Evolutionary conservation across 2,329 filamentous ascomycete genomes (phyloP).

Genomic region (Chaetomiaceae sp.): DNA sequence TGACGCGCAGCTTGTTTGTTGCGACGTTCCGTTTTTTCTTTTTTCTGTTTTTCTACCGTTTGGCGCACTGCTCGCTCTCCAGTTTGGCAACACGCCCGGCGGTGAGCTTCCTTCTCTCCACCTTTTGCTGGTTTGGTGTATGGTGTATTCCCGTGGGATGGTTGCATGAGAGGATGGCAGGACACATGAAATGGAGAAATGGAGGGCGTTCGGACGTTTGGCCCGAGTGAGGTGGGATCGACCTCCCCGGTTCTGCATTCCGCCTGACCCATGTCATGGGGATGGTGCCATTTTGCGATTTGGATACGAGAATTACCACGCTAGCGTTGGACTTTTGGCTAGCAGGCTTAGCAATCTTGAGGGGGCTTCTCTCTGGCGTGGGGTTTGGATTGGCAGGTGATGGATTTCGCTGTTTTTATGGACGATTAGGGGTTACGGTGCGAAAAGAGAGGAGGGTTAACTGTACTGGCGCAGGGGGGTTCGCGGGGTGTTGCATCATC

Average conservation of each 20-base stretch:
- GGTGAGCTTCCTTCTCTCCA: no score
- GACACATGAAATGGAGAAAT: no score
- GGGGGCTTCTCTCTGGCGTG: neutral
- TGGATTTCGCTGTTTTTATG: neutral
- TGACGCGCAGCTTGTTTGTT: no score
- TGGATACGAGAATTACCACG: neutral
- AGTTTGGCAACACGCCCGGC: no score
- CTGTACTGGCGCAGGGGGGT: neutral
- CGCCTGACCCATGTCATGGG: neutral
- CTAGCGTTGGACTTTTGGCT: no score
- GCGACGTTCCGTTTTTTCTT: no score
- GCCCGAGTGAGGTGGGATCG: neutral
- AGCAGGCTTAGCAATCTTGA: neutral
- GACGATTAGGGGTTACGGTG: neutral
- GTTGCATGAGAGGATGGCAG: no score
- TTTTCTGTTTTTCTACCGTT: no score
- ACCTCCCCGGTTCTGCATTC: neutral
- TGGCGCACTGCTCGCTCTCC: no score
- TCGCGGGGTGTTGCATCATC: constrained; percentile 14
- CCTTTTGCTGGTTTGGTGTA: no score
- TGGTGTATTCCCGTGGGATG: no score
- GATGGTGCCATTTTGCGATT: constrained; percentile 3
- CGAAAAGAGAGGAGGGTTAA: neutral
- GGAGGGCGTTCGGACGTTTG: neutral
- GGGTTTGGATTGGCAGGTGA: neutral